Conservation (phyloP, 1,284 basidiomycete genomes). For the Ustilago loliicola region DNA sequence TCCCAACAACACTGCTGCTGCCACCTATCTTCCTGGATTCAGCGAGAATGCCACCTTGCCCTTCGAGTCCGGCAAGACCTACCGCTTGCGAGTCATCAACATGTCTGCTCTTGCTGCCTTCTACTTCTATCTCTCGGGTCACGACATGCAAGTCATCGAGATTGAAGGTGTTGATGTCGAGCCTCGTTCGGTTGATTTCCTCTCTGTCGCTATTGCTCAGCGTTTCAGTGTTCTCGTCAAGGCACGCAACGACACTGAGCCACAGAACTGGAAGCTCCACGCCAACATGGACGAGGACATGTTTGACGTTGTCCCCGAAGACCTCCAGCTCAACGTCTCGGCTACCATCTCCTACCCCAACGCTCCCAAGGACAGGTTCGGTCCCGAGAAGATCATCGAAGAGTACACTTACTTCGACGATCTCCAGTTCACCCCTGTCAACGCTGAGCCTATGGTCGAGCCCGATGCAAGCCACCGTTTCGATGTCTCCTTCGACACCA, state of each 20-base stretch:
- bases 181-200: conserved; percentile 38
- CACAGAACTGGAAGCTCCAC: conserved; percentile 86
- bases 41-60: conserved; percentile 88
- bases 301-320: conserved; percentile 69
- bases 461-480: conserved; percentile 71
- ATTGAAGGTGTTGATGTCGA: conserved; percentile 58
- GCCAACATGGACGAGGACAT: conserved; percentile 83
- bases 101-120: conserved; percentile 71
- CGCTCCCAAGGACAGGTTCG: conserved; percentile 29
- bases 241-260: conserved; percentile 81
- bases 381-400: conserved; percentile 45
- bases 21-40: conserved; percentile 61
- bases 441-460: conserved; percentile 65
- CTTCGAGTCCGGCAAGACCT: conserved; percentile 70
- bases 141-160: conserved; percentile 60
- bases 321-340: conserved; percentile 64
- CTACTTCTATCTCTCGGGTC: conserved; percentile 53
- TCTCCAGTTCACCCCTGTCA: conserved; percentile 71
- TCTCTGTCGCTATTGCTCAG: conserved; percentile 56
- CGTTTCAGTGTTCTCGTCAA: conserved; percentile 61
- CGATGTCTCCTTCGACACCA: conserved; percentile 73
- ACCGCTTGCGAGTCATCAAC: conserved; percentile 76
- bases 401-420: conserved; percentile 71
- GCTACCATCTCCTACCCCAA: conserved; percentile 59
- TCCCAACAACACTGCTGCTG: conserved; percentile 70